Evolutionary conservation across 2,329 filamentous ascomycete genomes (phyloP).

Genomic region (Gaeumannomyces sp.): DNA sequence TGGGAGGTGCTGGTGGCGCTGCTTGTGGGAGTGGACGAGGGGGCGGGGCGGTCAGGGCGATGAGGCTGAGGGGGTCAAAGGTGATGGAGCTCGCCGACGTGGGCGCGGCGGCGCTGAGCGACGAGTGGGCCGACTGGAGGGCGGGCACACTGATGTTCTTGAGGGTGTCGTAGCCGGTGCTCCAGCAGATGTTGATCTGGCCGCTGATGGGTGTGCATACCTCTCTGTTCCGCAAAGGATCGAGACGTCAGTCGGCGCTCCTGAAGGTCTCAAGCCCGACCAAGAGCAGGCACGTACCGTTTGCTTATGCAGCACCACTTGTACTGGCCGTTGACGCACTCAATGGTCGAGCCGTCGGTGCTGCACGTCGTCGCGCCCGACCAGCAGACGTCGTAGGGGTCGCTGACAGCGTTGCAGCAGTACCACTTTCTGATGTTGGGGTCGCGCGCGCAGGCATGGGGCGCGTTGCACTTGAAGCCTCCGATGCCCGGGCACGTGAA

Average conservation of each 20-base stretch:
- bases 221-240: conserved; percentile 4
- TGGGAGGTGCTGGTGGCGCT: background rate
- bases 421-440: conserved; percentile 15
- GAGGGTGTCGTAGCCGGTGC: conserved; percentile 13
- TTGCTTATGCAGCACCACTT: conserved; percentile 16
- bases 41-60: conserved; percentile 11
- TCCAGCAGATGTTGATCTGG: conserved; percentile 19
- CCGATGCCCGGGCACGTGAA: conserved; percentile 14
- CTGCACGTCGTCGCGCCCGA: conserved; percentile 11
- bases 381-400: conserved; percentile 14
- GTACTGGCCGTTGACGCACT: conserved; percentile 14
- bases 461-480: conserved; percentile 12
- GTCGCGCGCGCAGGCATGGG: conserved; percentile 17
- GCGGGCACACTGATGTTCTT: conserved; percentile 13
- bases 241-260: no score
- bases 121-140: conserved; percentile 15
- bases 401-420: conserved; percentile 14
- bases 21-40: conserved; percentile 4
- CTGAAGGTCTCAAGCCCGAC: background rate
- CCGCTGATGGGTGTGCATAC: conserved; percentile 11
- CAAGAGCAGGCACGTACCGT: conserved; percentile 1
- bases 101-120: conserved; percentile 14
- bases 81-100: conserved; percentile 12
- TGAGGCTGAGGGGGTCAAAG: conserved; percentile 13
- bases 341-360: conserved; percentile 15